Evolutionary conservation across 768 basidiomycete genomes (phyloP), one percentile per base, ranked within the genome.

Genomic region (Crepidotus variabilis): DNA sequence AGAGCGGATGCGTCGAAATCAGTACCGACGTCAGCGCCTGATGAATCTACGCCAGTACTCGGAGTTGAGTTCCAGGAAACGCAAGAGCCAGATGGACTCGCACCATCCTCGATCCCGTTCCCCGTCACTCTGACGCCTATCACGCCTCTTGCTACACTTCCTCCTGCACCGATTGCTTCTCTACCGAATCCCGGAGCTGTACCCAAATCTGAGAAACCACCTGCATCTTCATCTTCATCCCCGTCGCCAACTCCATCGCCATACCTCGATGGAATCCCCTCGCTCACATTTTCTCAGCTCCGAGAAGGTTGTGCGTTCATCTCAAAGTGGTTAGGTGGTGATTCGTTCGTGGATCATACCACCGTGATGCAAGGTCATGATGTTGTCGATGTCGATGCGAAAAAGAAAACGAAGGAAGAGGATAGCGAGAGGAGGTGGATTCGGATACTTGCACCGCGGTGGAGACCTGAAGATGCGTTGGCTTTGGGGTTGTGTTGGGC

Each of bases 231-330:
- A 28, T 28, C 28, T 28, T 3, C 28, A 28, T 28, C 28, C 8
- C 4, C 28, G 28, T 28, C 43, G 43, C 28, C 28, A 8, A 4
- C 28, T 28, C 39, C 13, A 11, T 16, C 39, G 11, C 39, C 39
- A 43, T 43, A 43, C 18, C 39, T 16, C 13, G 55, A 56, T 9
- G 55, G 55, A 4, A 32, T 51, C 5, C 43, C 55, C 0, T 51
- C 49, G n/a, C 55, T 56, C 34, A 21, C 33, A 22, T 21, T 50
- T 11, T 48, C 18, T 16, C 55, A 56, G 32, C 11, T 56, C 14
- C 14, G 16, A 18, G 43, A 32, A 13, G 55, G 50, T 6, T 56
- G 55, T 35, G 49, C 36, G 35, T 56, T 56, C 46, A 56, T 56
- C 23, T 45, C 34, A 18, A n/a, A 8, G 35, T 35, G 28, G 47